phyloP scores from a whole-genome alignment of 352 stramenopile species.

The Phytophthora nicotianae region DNA sequence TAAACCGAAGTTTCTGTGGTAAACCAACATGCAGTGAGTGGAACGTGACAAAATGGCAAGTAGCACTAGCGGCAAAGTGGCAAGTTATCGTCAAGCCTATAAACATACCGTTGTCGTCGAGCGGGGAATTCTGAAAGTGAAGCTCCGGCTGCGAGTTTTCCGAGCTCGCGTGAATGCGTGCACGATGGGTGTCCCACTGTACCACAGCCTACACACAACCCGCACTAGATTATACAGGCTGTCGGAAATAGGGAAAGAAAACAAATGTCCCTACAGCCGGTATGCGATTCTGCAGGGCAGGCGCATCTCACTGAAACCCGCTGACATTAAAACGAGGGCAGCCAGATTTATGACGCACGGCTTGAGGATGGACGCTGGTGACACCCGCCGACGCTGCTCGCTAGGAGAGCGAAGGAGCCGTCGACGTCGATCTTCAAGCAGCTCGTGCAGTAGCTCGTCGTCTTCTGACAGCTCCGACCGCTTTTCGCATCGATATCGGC shows the following conservation, averaged over 20 bases:
- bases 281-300: conserved; percentile 11
- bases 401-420: conserved; percentile 6
- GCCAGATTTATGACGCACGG: conserved; percentile 3
- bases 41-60: not conserved
- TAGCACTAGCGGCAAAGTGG: not conserved
- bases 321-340: conserved; percentile 13
- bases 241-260: not conserved
- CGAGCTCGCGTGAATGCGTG: conserved; percentile 23
- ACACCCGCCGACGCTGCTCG: conserved; percentile 18
- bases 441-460: conserved; percentile 9
- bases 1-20: not conserved
- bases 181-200: conserved; percentile 16
- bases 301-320: conserved; percentile 18
- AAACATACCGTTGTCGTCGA: conserved; percentile 4
- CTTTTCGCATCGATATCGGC: conserved; percentile 9
- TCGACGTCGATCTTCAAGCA: conserved; percentile 3
- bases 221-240: conserved; percentile 9
- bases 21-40: not conserved
- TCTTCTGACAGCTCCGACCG: conserved; percentile 8
- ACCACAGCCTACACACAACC: conserved; percentile 10
- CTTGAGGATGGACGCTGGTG: conserved; percentile 18
- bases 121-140: conserved; percentile 29
- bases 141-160: not conserved
- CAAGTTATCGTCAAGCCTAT: not conserved
- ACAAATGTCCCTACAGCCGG: conserved; percentile 6